Evolutionary conservation across 305 asterid species (phyloP).

Genomic region (Fraxinus sp.): DNA sequence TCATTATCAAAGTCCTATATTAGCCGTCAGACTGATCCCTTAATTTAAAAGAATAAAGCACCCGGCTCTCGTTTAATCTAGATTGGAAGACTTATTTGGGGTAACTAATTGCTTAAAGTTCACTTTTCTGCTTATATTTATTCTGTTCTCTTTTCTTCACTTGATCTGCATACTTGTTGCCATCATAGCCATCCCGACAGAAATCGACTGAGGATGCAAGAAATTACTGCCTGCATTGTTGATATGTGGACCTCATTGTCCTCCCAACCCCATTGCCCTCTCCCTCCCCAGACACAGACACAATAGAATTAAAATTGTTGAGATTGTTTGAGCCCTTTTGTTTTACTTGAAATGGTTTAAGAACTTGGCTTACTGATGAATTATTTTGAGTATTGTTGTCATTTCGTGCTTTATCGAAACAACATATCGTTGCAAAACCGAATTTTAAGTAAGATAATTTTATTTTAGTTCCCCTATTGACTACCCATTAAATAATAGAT

Average conservation of each 20-base stretch:
- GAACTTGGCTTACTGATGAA: background rate
- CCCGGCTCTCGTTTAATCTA: background rate
- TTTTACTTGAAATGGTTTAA: background rate
- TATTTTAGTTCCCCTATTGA: background rate
- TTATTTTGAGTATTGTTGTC: background rate
- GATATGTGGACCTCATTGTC: background rate
- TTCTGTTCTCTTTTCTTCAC: background rate
- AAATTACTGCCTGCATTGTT: background rate
- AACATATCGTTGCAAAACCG: background rate
- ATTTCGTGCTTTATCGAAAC: background rate
- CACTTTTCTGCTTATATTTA: background rate
- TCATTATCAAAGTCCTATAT: background rate
- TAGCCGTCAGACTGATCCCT: background rate
- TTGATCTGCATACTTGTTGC: background rate
- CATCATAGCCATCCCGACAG: background rate
- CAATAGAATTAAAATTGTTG: background rate
- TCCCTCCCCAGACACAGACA: background rate
- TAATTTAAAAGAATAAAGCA: background rate
- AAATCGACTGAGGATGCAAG: background rate
- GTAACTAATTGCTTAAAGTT: background rate
- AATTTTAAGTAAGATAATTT: background rate
- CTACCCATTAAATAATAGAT: background rate
- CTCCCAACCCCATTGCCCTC: background rate
- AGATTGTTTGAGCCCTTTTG: background rate
- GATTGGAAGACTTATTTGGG: background rate